Evolutionary conservation across 1,284 basidiomycete genomes (phyloP).

Genomic region (Pascua sp.): DNA sequence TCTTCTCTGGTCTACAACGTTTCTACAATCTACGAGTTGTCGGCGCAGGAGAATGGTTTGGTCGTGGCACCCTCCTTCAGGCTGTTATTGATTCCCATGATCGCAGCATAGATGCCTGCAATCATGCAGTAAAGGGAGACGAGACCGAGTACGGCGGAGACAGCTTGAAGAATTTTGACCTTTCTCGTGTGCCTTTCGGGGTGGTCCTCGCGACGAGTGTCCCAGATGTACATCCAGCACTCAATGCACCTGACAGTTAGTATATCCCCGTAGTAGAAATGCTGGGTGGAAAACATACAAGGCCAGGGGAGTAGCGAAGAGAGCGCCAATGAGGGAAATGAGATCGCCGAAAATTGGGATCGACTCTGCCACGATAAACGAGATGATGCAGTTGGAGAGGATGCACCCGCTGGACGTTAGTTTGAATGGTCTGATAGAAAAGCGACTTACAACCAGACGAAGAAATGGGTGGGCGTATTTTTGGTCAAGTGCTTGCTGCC

Average conservation of each 20-base stretch:
- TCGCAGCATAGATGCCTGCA: conserved; percentile 4
- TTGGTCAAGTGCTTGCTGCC: conserved; percentile 57
- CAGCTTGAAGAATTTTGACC: conserved; percentile 14
- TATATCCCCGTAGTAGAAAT: too few species aligned
- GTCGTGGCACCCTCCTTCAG: conserved; percentile 14
- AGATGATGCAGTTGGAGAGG: conserved; percentile 6
- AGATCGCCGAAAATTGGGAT: conserved; percentile 16
- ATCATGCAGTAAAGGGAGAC: conserved; percentile 28
- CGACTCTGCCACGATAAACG: conserved; percentile 20
- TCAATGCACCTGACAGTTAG: conserved; percentile 4
- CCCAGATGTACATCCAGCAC: conserved; percentile 10
- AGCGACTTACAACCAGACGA: conserved; percentile 53
- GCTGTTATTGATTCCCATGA: conserved; percentile 19
- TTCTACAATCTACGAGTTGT: conserved; percentile 17
- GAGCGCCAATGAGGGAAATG: conserved; percentile 9
- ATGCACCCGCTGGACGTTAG: conserved; percentile 44
- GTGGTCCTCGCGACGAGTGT: conserved; percentile 9
- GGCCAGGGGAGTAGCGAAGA: conserved; percentile 5
- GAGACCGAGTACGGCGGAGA: conserved; percentile 30
- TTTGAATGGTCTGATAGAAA: not conserved
- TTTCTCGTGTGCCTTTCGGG: not conserved
- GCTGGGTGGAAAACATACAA: conserved; percentile 1
- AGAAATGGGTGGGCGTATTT: conserved; percentile 59
- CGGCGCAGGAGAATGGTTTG: conserved; percentile 27
- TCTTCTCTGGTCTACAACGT: not conserved